These are phyloP conservation scores for Didymella exigua DNA, from an alignment of 2,329 filamentous ascomycete species.

Conservation along the genomic window DNA sequence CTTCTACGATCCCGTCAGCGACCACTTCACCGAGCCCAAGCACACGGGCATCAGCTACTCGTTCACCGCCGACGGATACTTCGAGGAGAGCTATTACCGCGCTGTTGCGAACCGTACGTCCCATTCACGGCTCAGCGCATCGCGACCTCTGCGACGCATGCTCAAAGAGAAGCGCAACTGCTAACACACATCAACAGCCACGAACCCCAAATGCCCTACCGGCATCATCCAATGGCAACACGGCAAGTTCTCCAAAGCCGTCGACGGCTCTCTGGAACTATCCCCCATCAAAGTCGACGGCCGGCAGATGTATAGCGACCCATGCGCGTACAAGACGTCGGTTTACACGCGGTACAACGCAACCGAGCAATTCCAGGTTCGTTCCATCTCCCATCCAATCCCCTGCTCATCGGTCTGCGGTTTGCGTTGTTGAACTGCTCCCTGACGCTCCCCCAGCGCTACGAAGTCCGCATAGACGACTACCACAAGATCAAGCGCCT, in stretches of 20 bases:
- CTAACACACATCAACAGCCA: conserved; percentile 56
- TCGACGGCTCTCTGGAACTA: conserved; percentile 64
- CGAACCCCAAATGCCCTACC: conserved; percentile 64
- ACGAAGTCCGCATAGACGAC: conserved; percentile 58
- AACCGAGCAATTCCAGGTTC: conserved; percentile 66
- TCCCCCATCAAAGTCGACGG: conserved; percentile 69
- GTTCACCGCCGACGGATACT: conserved; percentile 70
- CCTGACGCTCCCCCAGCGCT: no score
- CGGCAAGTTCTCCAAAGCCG: conserved; percentile 63
- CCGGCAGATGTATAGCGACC: conserved; percentile 68
- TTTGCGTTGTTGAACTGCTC: background rate
- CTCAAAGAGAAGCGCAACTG: background rate
- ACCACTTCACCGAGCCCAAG: conserved; percentile 68
- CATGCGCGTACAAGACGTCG: conserved; percentile 62
- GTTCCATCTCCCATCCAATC: background rate
- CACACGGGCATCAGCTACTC: conserved; percentile 75
- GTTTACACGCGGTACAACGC: conserved; percentile 72
- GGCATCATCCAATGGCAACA: conserved; percentile 77
- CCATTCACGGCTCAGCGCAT: background rate
- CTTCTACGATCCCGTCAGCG: conserved; percentile 72
- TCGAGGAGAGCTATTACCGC: conserved; percentile 72
- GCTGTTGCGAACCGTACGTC: conserved; percentile 70
- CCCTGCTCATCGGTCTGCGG: no score
- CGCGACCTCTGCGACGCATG: no score
- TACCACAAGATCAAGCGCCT: conserved; percentile 68